Evolutionary conservation across 2,329 filamentous ascomycete species (phyloP).

Genomic region (Colletotrichum gigasporum): DNA sequence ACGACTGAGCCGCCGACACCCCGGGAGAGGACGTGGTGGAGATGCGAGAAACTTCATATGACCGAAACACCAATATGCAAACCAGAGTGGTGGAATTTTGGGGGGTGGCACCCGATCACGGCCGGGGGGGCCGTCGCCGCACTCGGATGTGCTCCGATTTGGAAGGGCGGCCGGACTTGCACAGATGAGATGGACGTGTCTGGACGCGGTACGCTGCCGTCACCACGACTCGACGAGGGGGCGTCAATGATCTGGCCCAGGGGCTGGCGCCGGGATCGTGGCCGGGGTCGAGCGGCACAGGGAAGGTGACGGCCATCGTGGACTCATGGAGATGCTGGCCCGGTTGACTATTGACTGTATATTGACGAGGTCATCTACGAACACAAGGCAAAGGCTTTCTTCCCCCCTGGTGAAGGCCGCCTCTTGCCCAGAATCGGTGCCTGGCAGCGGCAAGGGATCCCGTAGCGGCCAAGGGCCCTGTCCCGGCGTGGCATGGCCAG

Average conservation of each 20-base stretch:
- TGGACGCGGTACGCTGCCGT: conserved; percentile 1
- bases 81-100: conserved; percentile 20
- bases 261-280: conserved; percentile 7
- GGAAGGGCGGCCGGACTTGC: conserved; percentile 22
- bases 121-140: conserved; percentile 11
- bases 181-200: conserved; percentile 15
- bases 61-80: conserved; percentile 29
- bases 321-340: neutral
- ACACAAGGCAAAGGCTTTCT: no score
- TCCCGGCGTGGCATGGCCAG: neutral
- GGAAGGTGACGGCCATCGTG: conserved; percentile 21
- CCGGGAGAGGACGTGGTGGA: conserved; percentile 2
- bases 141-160: conserved; percentile 22
- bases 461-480: neutral
- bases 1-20: conserved; percentile 9
- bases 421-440: neutral
- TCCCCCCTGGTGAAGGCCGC: neutral
- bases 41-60: conserved; percentile 12
- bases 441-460: neutral
- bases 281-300: neutral
- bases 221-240: neutral
- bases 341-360: neutral
- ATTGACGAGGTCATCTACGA: no score
- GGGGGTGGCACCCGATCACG: conserved; percentile 15
- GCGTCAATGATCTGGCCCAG: conserved; percentile 12